These are phyloP conservation scores for Aureobasidium leucospermi DNA, from an alignment of 2,329 filamentous ascomycete genomes.

Conservation along the genomic window DNA sequence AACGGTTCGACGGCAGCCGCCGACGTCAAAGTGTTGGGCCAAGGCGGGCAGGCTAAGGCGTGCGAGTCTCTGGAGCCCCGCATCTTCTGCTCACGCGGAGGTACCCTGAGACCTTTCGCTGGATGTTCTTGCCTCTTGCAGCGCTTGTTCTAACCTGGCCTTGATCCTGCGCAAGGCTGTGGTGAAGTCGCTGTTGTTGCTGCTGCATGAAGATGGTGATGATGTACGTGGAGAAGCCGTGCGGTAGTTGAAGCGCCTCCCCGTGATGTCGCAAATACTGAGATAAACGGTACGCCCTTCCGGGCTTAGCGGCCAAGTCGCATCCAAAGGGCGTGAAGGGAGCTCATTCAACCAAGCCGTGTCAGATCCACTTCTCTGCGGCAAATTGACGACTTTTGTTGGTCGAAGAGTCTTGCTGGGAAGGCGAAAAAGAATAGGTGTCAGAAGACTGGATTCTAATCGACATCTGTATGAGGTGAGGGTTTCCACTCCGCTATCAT, in stretches of 20 bases:
- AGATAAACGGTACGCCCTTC: conserved; percentile 5
- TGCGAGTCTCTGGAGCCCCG: neutral
- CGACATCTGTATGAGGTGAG: conserved; percentile 6
- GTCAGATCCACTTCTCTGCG: neutral
- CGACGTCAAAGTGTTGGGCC: conserved; percentile 6
- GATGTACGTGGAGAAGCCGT: neutral
- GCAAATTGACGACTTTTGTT: neutral
- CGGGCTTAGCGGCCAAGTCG: neutral
- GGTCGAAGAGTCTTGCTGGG: neutral
- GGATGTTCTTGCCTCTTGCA: neutral
- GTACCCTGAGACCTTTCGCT: neutral
- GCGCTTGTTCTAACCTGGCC: neutral
- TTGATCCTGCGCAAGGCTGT: neutral
- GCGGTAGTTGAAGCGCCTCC: neutral
- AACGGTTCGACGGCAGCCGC: conserved; percentile 1
- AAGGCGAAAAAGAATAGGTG: neutral
- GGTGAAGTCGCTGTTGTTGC: neutral
- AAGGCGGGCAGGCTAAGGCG: neutral
- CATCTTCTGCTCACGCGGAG: conserved; percentile 1
- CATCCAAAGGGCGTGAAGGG: neutral
- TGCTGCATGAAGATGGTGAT: neutral
- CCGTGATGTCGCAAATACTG: neutral
- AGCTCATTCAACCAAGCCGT: neutral
- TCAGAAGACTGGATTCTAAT: neutral
- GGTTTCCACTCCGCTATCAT: neutral